phyloP scores from a whole-genome alignment of 2,329 filamentous ascomycete genomes.

The Calonectria pseudoturangicola region DNA sequence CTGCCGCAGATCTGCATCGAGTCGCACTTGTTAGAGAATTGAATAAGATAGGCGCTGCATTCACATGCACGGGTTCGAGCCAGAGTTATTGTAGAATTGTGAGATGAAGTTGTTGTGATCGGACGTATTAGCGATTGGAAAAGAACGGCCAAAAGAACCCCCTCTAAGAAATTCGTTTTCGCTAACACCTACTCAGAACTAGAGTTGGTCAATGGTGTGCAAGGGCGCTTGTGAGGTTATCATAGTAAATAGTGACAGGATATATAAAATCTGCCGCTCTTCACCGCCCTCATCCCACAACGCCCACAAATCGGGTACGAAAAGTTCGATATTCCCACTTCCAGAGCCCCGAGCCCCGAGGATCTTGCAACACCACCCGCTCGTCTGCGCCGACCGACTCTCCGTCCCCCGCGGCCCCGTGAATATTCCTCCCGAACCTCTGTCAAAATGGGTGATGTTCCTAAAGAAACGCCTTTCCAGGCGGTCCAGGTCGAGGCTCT shows the following conservation, averaged over 20 bases:
- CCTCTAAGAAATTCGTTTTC: background rate
- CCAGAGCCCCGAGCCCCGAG: conserved; percentile 52
- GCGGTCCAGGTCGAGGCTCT: conserved; percentile 96
- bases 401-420: conserved; percentile 50
- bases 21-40: background rate
- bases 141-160: background rate
- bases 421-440: conserved; percentile 50
- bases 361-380: conserved; percentile 55
- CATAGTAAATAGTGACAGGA: conserved; percentile 26
- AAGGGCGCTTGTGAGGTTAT: conserved; percentile 20
- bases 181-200: background rate
- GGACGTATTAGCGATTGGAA: background rate
- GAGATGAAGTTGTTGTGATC: background rate
- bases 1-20: background rate
- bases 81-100: conserved; percentile 4
- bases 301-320: conserved; percentile 66
- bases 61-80: background rate
- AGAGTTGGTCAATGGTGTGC: background rate
- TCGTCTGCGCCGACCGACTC: conserved; percentile 53
- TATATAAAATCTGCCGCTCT: conserved; percentile 58
- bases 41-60: conserved; percentile 6
- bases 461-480: conserved; percentile 84
- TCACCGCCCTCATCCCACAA: conserved; percentile 65
- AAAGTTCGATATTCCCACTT: conserved; percentile 66
- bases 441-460: conserved; percentile 74